These are phyloP conservation scores for Leccinum uliginosum DNA, from an alignment of 768 basidiomycete species.

Conservation along the genomic window DNA sequence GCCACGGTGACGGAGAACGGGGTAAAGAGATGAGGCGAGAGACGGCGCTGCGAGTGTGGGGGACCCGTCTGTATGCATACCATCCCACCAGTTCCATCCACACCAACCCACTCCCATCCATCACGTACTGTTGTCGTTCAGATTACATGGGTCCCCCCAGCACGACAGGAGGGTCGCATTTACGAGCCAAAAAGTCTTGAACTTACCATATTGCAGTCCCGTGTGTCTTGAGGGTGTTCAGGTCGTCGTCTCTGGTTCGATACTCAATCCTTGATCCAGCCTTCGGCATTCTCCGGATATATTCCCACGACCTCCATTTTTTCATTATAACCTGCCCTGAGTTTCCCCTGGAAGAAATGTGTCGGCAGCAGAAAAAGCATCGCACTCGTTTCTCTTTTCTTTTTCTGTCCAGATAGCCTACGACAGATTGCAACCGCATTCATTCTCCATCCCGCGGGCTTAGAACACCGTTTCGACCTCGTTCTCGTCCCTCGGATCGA, in stretches of 20 bases:
- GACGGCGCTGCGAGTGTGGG: not conserved
- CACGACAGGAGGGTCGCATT: not conserved
- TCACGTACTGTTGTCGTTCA: not conserved
- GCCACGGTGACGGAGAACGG: not conserved
- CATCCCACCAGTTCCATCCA: conserved; percentile 9
- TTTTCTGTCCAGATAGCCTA: not conserved
- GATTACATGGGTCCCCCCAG: not conserved
- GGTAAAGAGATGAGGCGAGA: not conserved
- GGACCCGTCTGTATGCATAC: conserved; percentile 8
- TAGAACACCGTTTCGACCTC: conserved; percentile 24
- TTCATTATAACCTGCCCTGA: conserved; percentile 25
- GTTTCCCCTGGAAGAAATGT: not conserved
- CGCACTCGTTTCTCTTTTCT: not conserved
- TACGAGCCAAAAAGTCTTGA: conserved; percentile 1
- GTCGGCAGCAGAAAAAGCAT: not conserved
- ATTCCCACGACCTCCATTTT: conserved; percentile 18
- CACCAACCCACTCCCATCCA: conserved; percentile 4
- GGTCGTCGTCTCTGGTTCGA: conserved; percentile 14
- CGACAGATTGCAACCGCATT: not conserved
- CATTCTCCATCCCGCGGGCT: not conserved
- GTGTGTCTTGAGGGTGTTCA: conserved; percentile 21
- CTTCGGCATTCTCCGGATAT: conserved; percentile 17
- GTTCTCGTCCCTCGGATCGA: conserved; percentile 18
- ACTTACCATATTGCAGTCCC: conserved; percentile 29
- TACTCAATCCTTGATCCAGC: not conserved